Conservation (phyloP, 2,329 filamentous ascomycete genomes). For the Cladosporium austrohemisphaericum region DNA sequence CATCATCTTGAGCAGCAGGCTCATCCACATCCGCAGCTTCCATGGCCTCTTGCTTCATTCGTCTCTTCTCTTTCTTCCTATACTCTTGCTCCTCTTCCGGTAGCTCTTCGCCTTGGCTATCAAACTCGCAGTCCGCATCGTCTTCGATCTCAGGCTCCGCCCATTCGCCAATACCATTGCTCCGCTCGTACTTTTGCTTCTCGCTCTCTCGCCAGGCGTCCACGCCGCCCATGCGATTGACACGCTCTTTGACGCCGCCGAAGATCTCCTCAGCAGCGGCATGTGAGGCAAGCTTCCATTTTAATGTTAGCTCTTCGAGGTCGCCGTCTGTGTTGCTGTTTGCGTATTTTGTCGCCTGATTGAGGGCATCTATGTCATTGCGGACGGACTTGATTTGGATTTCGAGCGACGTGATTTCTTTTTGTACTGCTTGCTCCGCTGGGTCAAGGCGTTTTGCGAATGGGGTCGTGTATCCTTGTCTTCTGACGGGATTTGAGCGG, state of each 20-base stretch:
- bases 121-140: slow-evolving; percentile 36
- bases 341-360: slow-evolving; percentile 54
- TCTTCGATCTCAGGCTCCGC: slow-evolving; percentile 34
- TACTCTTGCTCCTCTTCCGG: slow-evolving; percentile 41
- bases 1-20: slow-evolving; percentile 33
- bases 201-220: slow-evolving; percentile 46
- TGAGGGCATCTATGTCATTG: slow-evolving; percentile 49
- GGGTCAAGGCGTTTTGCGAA: slow-evolving; percentile 22
- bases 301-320: slow-evolving; percentile 52
- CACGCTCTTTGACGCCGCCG: slow-evolving; percentile 54
- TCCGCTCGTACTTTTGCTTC: slow-evolving; percentile 30
- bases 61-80: slow-evolving; percentile 47
- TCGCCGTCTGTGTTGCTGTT: slow-evolving; percentile 48
- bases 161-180: slow-evolving; percentile 27
- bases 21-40: slow-evolving; percentile 30
- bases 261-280: slow-evolving; percentile 67
- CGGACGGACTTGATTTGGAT: slow-evolving; percentile 38
- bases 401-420: slow-evolving; percentile 26
- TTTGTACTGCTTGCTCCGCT: slow-evolving; percentile 25
- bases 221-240: slow-evolving; percentile 62
- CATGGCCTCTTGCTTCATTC: slow-evolving; percentile 47
- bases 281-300: slow-evolving; percentile 60
- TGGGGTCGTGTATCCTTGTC: slow-evolving; percentile 32
- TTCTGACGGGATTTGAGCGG: slow-evolving; percentile 33
- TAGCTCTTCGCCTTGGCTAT: slow-evolving; percentile 32